Conservation (phyloP, 257 asterid species). For the Solanum peruvianum region DNA sequence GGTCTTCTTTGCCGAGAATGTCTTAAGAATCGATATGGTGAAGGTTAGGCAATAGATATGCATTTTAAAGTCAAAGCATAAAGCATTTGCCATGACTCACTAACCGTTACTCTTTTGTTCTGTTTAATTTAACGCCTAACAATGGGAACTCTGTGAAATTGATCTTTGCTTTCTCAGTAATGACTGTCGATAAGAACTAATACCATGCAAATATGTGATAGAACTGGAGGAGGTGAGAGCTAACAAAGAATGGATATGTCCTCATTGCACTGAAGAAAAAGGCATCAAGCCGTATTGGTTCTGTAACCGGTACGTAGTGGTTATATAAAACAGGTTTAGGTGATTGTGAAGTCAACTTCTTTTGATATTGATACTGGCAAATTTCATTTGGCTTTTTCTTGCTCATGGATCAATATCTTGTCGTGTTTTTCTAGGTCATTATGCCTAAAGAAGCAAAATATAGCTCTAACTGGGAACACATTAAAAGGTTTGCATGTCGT, state of each 20-base stretch:
- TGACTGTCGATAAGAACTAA: background rate
- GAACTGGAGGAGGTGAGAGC: constrained; percentile 70
- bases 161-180: background rate
- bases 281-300: constrained; percentile 76
- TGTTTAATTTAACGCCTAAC: background rate
- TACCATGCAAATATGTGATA: constrained; percentile 2
- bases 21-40: constrained; percentile 72
- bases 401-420: background rate
- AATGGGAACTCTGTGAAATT: background rate
- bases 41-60: constrained; percentile 40
- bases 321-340: background rate
- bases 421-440: constrained; percentile 33
- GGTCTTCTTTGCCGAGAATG: constrained; percentile 82
- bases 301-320: constrained; percentile 56
- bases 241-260: constrained; percentile 59
- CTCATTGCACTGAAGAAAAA: constrained; percentile 62
- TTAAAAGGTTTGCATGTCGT: constrained; percentile 42
- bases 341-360: background rate
- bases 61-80: background rate
- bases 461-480: constrained; percentile 62
- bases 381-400: background rate
- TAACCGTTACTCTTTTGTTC: background rate
- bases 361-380: background rate
- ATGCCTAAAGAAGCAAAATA: constrained; percentile 61
- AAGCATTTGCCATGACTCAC: background rate